A percentile compares a stretch with the other conserved stretches of the same genome.
These are phyloP conservation scores for Aspergillus felis DNA, from an alignment of 2,329 filamentous ascomycete genomes.

Conservation along the genomic window DNA sequence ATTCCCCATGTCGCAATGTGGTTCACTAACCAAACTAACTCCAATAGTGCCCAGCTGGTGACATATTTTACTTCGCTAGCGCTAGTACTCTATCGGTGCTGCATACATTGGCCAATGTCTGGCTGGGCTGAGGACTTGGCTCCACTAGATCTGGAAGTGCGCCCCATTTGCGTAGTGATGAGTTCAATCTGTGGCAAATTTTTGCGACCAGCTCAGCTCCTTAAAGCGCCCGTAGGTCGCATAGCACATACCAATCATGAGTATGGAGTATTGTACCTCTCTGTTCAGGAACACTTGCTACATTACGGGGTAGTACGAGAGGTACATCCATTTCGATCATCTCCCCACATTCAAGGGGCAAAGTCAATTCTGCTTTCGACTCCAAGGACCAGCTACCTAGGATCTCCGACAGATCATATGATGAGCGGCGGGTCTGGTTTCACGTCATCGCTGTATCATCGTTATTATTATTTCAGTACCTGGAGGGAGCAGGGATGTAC, in stretches of 20 bases:
- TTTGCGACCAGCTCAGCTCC: background rate
- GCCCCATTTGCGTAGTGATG: background rate
- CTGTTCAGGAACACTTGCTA: background rate
- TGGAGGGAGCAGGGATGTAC: too few species aligned
- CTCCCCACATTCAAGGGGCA: background rate
- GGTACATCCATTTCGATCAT: background rate
- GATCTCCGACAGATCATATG: background rate
- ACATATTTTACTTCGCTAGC: background rate
- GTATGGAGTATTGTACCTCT: background rate
- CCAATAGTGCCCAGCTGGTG: background rate
- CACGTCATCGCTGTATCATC: background rate
- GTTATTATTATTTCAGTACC: too few species aligned
- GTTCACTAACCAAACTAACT: background rate
- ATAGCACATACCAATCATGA: too few species aligned
- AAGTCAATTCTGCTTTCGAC: background rate
- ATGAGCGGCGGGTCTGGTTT: background rate
- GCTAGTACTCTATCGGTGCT: background rate
- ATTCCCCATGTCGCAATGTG: background rate
- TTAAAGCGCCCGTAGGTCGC: background rate
- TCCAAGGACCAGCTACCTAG: background rate
- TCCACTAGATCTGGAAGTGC: background rate
- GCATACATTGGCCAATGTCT: background rate
- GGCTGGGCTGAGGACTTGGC: background rate
- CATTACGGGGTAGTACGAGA: background rate
- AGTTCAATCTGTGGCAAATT: background rate